phyloP scores from a whole-genome alignment of 768 basidiomycete genomes.

The Phaeotremella fagi region DNA sequence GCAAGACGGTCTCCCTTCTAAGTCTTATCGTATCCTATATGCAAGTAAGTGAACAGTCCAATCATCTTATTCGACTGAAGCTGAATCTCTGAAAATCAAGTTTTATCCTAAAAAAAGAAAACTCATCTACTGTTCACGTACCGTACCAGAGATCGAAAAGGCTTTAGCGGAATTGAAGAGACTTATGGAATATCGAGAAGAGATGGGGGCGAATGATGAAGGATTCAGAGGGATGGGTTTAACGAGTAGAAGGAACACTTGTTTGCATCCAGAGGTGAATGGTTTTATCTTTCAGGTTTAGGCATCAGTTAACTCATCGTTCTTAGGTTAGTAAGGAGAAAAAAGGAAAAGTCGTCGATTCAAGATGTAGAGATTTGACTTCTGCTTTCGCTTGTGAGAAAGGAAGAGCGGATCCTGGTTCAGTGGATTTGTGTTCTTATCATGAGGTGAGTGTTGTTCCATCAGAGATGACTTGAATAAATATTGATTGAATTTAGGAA shows the following conservation, averaged over 20 bases:
- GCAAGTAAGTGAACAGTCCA: conserved; percentile 57
- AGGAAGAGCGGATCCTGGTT: conserved; percentile 78
- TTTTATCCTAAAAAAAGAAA: conserved; percentile 89
- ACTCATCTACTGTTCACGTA: conserved; percentile 97
- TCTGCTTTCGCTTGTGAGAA: conserved; percentile 76
- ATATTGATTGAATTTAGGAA: conserved; percentile 56
- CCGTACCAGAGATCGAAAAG: conserved; percentile 98
- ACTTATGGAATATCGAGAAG: conserved; percentile 81
- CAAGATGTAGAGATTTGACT: conserved; percentile 91
- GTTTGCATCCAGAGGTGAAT: conserved; percentile 83
- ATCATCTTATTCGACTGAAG: too few species aligned
- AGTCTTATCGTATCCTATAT: conserved; percentile 97
- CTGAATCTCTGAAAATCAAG: conserved; percentile 49
- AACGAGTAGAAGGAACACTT: conserved; percentile 93
- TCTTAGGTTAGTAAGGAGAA: conserved; percentile 89
- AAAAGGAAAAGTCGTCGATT: conserved; percentile 96
- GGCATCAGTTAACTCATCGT: background rate
- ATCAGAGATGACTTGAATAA: background rate
- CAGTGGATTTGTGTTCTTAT: conserved; percentile 85
- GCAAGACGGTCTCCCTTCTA: conserved; percentile 93
- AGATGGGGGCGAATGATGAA: conserved; percentile 62
- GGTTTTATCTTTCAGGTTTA: background rate
- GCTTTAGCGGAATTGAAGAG: conserved; percentile 91
- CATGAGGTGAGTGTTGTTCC: conserved; percentile 68
- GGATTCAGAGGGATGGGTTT: conserved; percentile 83